These are phyloP conservation scores for Chernovozyma aurita DNA, from an alignment of 1,139 yeast genomes.

Conservation along the genomic window DNA sequence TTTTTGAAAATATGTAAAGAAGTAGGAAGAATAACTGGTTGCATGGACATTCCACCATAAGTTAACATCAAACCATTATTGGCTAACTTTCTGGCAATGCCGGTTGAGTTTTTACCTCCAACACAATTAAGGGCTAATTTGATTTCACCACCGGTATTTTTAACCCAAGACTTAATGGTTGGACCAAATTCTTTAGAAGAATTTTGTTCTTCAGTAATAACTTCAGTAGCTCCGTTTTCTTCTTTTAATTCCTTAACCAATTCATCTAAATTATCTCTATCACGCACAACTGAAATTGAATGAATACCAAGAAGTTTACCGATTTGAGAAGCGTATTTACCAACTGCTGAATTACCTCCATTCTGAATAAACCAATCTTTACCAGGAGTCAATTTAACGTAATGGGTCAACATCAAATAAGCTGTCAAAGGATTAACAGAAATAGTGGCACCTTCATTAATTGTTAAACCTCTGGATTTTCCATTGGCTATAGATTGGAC, in stretches of 20 bases:
- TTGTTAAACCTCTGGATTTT: slow-evolving; percentile 37
- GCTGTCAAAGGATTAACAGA: slow-evolving; percentile 93
- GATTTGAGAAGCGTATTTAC: slow-evolving; percentile 88
- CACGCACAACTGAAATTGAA: slow-evolving; percentile 84
- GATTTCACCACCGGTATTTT: slow-evolving; percentile 51
- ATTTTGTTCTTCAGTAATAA: slow-evolving; percentile 83
- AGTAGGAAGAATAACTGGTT: slow-evolving; percentile 88
- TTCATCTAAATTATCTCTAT: slow-evolving; percentile 68
- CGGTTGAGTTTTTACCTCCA: slow-evolving; percentile 82
- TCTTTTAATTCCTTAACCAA: slow-evolving; percentile 52
- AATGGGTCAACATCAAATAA: slow-evolving; percentile 77
- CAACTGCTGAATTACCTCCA: slow-evolving; percentile 95
- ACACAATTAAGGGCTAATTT: slow-evolving; percentile 86
- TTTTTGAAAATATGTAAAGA: slow-evolving; percentile 87
- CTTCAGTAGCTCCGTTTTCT: slow-evolving; percentile 76
- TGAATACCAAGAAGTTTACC: slow-evolving; percentile 75
- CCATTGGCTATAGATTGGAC: slow-evolving; percentile 28
- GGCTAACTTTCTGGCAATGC: slow-evolving; percentile 75
- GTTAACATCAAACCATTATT: slow-evolving; percentile 71
- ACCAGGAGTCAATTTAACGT: slow-evolving; percentile 56
- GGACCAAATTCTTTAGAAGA: slow-evolving; percentile 60
- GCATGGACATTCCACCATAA: slow-evolving; percentile 97
- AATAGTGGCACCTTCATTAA: slow-evolving; percentile 81
- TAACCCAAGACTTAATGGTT: slow-evolving; percentile 59
- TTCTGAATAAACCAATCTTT: slow-evolving; percentile 92